Evolutionary conservation across 179 eudicot genomes (phyloP), one percentile per base, ranked within the genome.

Genomic region (Camellia oleifera): DNA sequence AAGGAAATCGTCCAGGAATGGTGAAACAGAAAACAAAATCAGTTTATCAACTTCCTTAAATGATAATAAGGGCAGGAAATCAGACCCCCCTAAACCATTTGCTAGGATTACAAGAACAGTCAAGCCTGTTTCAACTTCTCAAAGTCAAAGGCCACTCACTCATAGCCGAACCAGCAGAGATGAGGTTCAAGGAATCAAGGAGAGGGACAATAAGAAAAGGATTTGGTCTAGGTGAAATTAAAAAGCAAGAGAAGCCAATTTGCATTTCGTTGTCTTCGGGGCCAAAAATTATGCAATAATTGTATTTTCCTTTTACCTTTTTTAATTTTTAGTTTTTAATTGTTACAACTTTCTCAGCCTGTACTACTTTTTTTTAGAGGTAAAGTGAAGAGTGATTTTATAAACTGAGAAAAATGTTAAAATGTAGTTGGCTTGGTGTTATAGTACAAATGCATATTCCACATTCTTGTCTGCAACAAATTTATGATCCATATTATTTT

Each of bases 151-250:
- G 82, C 92, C 89, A 1, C 8, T 79, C 2, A 69, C 45, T 52
- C 90, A 80, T 53, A 83, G 77, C 69, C 88, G 87, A 74, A 86
- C 85, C 15, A 81, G 75, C 78, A 83, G 85, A 79, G 91, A 87
- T 78, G 83, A 77, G 62, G 84, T 62, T 26, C 90, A 85, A 70
- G 90, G 85, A 78, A 20, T 84, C 72, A 88, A 89, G 76, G 94
- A 90, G 76, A 91, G 87, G 85, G 98, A 95, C 64, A 79, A 64
- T 68, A 93, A 92, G 90, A 93, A 91, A 82, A 90, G 90, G 85
- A 81, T 86, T 76, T 94, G 99, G 98, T 83, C 88, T n/a, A 83
- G 90, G 80, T 56, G 69, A n/a, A 60, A 50, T 0, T 32, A 32
- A 52, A 26, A 32, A 56, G 12, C 8, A 63, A 18, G 32, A 76